Percentiles rank a stretch among this genome's conserved stretches.
Evolutionary conservation across 345 rosid genomes (phyloP).

Genomic region (Arabis alpina): DNA sequence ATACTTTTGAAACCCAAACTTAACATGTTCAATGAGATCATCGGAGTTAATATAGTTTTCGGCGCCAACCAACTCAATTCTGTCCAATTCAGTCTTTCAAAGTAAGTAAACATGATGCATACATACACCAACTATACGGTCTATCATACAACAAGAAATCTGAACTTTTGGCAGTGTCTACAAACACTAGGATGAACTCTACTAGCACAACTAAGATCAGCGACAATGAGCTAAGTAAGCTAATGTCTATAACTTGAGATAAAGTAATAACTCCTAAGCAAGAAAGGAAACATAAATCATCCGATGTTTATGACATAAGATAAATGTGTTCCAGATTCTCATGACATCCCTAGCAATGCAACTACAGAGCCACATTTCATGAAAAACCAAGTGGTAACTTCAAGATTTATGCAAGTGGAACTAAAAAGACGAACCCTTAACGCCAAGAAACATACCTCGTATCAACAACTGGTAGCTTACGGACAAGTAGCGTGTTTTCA

Average conservation of each 20-base stretch:
- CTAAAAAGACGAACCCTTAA: not conserved
- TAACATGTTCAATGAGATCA: conserved; percentile 1
- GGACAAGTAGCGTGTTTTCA: conserved; percentile 80
- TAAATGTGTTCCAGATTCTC: not conserved
- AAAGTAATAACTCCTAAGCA: not conserved
- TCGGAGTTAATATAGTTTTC: not conserved
- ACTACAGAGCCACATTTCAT: conserved; percentile 13
- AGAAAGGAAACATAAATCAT: not conserved
- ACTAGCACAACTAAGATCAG: not conserved
- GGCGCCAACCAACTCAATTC: not conserved
- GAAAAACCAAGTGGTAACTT: conserved; percentile 12
- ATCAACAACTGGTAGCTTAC: conserved; percentile 74
- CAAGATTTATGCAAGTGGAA: conserved; percentile 10
- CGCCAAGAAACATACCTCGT: conserved; percentile 52
- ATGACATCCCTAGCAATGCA: too few relatives aligned
- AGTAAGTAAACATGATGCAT: not conserved
- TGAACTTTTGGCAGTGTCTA: conserved; percentile 1
- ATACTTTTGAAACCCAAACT: not conserved
- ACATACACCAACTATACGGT: not conserved
- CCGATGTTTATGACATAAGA: not conserved
- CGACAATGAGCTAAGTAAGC: not conserved
- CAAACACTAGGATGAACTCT: not conserved
- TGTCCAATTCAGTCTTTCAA: not conserved
- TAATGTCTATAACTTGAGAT: not conserved
- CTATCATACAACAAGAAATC: not conserved